A percentile compares a stretch with the other conserved stretches of the same genome.
Conservation (phyloP, 2,329 filamentous ascomycete genomes). For the Venturia effusa region DNA sequence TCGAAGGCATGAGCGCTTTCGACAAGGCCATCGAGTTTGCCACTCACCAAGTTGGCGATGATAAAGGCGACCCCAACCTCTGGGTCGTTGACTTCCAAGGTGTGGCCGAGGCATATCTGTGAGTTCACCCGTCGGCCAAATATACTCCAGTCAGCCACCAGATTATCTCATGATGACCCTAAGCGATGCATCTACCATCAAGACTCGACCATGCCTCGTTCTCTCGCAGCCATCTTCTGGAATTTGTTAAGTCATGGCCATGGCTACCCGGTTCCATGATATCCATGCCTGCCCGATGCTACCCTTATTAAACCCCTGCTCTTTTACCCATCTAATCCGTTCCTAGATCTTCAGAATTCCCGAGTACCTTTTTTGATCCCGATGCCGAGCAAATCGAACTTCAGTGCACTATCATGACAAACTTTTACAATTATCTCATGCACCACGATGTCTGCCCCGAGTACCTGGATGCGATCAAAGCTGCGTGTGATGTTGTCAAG, state of each 20-base stretch:
- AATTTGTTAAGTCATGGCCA: not conserved
- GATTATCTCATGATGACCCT: not conserved
- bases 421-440: conserved; percentile 81
- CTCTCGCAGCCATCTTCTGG: not conserved
- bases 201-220: not conserved
- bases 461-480: conserved; percentile 54
- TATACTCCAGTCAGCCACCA: not conserved
- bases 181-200: not conserved
- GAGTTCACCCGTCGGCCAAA: conserved; percentile 22
- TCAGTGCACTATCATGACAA: conserved; percentile 59
- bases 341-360: conserved; percentile 42
- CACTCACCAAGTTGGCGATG: conserved; percentile 45
- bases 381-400: conserved; percentile 44
- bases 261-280: not conserved
- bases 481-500: conserved; percentile 56
- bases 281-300: not conserved
- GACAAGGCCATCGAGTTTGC: conserved; percentile 40
- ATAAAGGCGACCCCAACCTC: conserved; percentile 36
- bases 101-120: conserved; percentile 71
- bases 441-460: conserved; percentile 82
- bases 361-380: conserved; percentile 36
- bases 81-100: conserved; percentile 75
- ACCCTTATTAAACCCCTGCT: not conserved
- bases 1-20: conserved; percentile 50
- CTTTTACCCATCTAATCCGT: not conserved